Conservation (phyloP, 1,284 basidiomycete genomes). For the Neonothopanus nambi region DNA sequence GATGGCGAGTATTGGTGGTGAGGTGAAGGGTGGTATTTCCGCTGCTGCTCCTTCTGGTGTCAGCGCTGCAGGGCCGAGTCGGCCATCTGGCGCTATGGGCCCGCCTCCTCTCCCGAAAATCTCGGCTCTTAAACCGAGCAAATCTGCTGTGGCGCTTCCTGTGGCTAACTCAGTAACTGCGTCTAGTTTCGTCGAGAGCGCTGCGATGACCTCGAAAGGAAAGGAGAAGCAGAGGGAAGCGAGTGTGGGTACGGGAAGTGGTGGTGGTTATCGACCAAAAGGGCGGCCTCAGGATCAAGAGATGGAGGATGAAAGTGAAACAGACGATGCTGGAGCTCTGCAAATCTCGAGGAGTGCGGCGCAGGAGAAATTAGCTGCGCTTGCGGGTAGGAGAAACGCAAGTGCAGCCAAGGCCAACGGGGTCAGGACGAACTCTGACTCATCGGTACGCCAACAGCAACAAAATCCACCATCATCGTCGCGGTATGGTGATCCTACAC, state of each 20-base stretch:
- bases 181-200: slow-evolving; percentile 19
- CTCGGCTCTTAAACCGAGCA: slow-evolving; percentile 48
- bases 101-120: slow-evolving; percentile 1
- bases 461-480: slow-evolving; percentile 11
- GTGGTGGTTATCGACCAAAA: slow-evolving; percentile 53
- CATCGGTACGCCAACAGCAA: slow-evolving; percentile 17
- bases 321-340: slow-evolving; percentile 51
- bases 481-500: slow-evolving; percentile 12
- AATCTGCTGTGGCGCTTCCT: slow-evolving; percentile 67
- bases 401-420: not conserved
- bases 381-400: slow-evolving; percentile 43
- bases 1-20: slow-evolving; percentile 7
- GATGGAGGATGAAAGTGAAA: slow-evolving; percentile 68
- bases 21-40: not conserved
- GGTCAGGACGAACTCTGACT: slow-evolving; percentile 14
- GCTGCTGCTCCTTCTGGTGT: not conserved
- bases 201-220: slow-evolving; percentile 15
- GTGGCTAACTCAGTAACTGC: slow-evolving; percentile 52
- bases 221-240: slow-evolving; percentile 28
- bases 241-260: slow-evolving; percentile 20
- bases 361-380: slow-evolving; percentile 57
- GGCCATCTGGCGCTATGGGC: not conserved
- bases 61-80: not conserved
- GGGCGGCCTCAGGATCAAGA: slow-evolving; percentile 68
- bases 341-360: slow-evolving; percentile 63